These are phyloP conservation scores for Blepharisma japonicum DNA, from an alignment of 73 alveolate genomes.

Conservation along the genomic window DNA sequence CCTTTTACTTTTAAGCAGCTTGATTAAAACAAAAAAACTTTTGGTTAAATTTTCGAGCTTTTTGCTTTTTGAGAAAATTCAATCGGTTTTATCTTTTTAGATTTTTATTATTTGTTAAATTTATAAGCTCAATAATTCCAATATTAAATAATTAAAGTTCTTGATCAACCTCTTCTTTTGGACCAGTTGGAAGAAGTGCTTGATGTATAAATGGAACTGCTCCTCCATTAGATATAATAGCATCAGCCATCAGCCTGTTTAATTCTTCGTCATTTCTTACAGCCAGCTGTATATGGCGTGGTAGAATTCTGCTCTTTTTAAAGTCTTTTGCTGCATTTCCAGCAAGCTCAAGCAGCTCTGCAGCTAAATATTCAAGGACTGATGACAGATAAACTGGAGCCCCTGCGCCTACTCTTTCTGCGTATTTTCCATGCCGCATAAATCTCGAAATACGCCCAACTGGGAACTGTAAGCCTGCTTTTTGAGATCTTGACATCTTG, in stretches of 20 bases:
- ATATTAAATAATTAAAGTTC: too few relatives aligned
- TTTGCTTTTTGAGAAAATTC: too few relatives aligned
- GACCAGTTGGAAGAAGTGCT: too few relatives aligned
- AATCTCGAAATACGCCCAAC: constrained; percentile 66
- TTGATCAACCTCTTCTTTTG: too few relatives aligned
- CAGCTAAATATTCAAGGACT: constrained; percentile 64
- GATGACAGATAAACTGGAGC: constrained; percentile 76
- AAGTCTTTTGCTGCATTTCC: constrained; percentile 57
- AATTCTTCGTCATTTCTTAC: constrained; percentile 60
- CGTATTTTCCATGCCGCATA: constrained; percentile 58
- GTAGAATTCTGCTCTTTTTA: constrained; percentile 54
- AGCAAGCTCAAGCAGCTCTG: constrained; percentile 68
- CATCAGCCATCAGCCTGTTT: constrained; percentile 59
- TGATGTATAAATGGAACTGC: constrained; percentile 23
- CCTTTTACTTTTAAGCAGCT: too few relatives aligned
- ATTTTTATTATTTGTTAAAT: too few relatives aligned
- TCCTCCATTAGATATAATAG: constrained; percentile 75
- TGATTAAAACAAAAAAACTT: too few relatives aligned
- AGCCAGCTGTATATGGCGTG: constrained; percentile 59
- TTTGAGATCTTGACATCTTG: neutral
- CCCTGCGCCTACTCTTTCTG: constrained; percentile 76
- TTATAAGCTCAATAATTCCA: too few relatives aligned
- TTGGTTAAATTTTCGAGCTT: too few relatives aligned
- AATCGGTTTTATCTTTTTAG: too few relatives aligned
- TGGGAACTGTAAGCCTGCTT: constrained; percentile 78